phyloP scores from a whole-genome alignment of 1,284 basidiomycete species.

The Ustilago tritici region DNA sequence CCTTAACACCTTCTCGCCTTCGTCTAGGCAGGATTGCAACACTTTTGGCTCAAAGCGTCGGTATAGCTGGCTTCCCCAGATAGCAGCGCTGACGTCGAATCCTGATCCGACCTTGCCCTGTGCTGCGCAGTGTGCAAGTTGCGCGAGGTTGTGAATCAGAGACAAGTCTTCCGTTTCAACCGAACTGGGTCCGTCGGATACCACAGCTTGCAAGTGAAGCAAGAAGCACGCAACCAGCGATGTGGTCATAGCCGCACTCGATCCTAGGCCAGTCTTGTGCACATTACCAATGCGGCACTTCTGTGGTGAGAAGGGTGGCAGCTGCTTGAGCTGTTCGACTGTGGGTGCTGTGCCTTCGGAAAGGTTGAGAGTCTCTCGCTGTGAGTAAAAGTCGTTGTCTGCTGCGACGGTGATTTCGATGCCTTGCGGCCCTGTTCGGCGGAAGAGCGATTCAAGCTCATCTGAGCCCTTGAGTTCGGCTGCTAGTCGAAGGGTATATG shows the following conservation, averaged over 20 bases:
- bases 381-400: slow-evolving; percentile 98
- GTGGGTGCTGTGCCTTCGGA: slow-evolving; percentile 53
- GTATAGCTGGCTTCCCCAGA: slow-evolving; percentile 94
- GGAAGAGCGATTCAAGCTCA: slow-evolving; percentile 18
- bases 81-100: slow-evolving; percentile 94
- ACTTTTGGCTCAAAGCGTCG: slow-evolving; percentile 82
- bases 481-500: slow-evolving; percentile 78
- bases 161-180: slow-evolving; percentile 54
- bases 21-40: slow-evolving; percentile 52
- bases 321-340: slow-evolving; percentile 70
- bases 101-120: slow-evolving; percentile 98
- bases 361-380: slow-evolving; percentile 75
- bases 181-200: slow-evolving; percentile 20
- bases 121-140: slow-evolving; percentile 94
- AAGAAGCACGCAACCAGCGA: slow-evolving; percentile 89
- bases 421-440: slow-evolving; percentile 67
- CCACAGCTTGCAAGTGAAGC: slow-evolving; percentile 78
- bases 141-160: slow-evolving; percentile 88
- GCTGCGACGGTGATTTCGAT: slow-evolving; percentile 85
- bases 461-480: slow-evolving; percentile 70
- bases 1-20: slow-evolving; percentile 43
- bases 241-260: slow-evolving; percentile 95
- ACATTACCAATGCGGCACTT: slow-evolving; percentile 76
- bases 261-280: slow-evolving; percentile 98
- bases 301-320: slow-evolving; percentile 78